A percentile compares a stretch with the other conserved stretches of the same genome.
Conservation (phyloP, 768 basidiomycete species). For the Pholiota microspora region DNA sequence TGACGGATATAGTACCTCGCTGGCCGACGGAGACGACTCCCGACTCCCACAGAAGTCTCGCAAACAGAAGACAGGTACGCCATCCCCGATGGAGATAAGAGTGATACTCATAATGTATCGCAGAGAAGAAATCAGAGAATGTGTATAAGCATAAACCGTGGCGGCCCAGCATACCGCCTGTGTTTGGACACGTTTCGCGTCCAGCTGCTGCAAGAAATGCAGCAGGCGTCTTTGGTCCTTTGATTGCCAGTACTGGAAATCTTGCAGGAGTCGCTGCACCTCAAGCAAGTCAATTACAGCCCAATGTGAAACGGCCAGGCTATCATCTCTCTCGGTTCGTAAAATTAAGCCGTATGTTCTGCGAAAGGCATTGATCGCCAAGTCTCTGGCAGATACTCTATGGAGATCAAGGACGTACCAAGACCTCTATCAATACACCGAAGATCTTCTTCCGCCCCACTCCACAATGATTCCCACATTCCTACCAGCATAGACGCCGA, state of each 20-base stretch:
- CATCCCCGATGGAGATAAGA: background rate
- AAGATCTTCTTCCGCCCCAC: background rate
- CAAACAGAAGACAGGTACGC: too few relatives aligned
- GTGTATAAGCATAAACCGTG: background rate
- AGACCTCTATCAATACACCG: background rate
- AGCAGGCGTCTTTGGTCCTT: conserved; percentile 66
- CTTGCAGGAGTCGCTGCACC: conserved; percentile 64
- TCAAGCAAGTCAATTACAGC: conserved; percentile 41
- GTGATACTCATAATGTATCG: background rate
- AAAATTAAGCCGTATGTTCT: background rate
- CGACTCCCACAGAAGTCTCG: too few relatives aligned
- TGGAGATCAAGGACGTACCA: conserved; percentile 5
- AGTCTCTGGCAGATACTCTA: conserved; percentile 8
- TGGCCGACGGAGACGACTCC: background rate
- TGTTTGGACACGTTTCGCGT: conserved; percentile 24
- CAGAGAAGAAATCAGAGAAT: conserved; percentile 3
- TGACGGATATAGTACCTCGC: background rate
- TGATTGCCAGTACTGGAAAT: conserved; percentile 69
- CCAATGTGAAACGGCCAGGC: conserved; percentile 61
- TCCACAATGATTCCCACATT: background rate
- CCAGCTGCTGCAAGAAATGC: conserved; percentile 43
- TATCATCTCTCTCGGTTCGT: conserved; percentile 61
- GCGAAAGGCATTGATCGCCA: background rate
- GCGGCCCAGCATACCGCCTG: conserved; percentile 4
- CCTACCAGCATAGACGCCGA: background rate